Base-by-base conservation (phyloP, 495 filamentous ascomycete genomes). In the Aspergillus campestris region DNA sequence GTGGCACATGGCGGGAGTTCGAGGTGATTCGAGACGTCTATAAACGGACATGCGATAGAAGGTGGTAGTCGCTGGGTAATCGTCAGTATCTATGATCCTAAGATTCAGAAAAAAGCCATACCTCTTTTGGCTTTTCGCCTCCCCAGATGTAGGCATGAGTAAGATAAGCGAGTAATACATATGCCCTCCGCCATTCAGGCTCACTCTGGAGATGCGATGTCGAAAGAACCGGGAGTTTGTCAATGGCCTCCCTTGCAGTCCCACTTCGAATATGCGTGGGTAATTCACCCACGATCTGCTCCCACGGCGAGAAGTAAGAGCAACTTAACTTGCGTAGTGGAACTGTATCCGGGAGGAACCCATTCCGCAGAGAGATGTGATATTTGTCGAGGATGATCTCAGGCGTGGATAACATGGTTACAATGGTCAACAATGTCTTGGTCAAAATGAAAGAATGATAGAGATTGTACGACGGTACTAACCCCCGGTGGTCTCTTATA, bases 101-200 rank as follows among this genome's bases (percentile, higher is more conserved):
- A 3, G 8, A 14, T 15, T 32, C 41, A 11, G 12, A 3, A 31
- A 39, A 5, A 1, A 38, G 7, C 39, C 73, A 44, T 67, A 86
- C 84, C 44, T 89, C 83, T 59, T 74, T 73, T 18, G 94, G 90
- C 50, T 67, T 78, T 47, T 92, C 81, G 62, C 87, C 89, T 56
- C 89, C 87, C 92, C 92, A 98, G 58, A 96, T 85, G 64, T 96
- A 97, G 44, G 82, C 84, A 66, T 97, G 90, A 9, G 86, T 75
- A 53, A 97, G 80, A 66, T 94, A 94, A 14, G 80, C 84, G 42
- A 97, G 79, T 29, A 95, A 66, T 45, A 80, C 76, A 65, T 95
- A 96, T 45, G 89, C 91, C 59, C 91, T 78, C 55, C 87, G 79
- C 90, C 89, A 95, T 77, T 98, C 87, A 47, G 82, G 74, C 61